Evolutionary conservation across 768 basidiomycete genomes (phyloP).

Genomic region (Trametes cinnabarina): DNA sequence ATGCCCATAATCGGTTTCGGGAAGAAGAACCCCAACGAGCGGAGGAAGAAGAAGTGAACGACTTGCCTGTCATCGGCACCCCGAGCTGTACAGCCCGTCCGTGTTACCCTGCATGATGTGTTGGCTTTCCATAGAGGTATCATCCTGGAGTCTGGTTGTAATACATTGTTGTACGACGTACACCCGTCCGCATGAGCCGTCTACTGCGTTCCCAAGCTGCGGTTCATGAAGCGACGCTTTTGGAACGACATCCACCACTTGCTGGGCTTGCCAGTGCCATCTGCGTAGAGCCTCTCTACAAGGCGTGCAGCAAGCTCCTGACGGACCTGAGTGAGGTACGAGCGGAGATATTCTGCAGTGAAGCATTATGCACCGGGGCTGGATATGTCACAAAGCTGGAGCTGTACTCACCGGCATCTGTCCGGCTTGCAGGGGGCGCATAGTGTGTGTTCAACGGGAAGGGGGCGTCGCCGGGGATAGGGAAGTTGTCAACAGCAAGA

Average conservation of each 20-base stretch:
- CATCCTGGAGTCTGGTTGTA: conserved; percentile 21
- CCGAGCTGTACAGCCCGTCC: neutral
- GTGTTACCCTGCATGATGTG: neutral
- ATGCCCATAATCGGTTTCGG: conserved; percentile 89
- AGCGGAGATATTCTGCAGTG: conserved; percentile 74
- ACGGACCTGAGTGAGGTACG: conserved; percentile 89
- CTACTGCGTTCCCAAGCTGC: conserved; percentile 68
- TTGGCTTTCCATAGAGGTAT: conserved; percentile 15
- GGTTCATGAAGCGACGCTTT: conserved; percentile 95
- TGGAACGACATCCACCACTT: conserved; percentile 99
- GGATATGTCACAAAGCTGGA: neutral
- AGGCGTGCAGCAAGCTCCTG: conserved; percentile 88
- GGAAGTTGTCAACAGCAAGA: conserved; percentile 88
- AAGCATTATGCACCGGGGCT: neutral
- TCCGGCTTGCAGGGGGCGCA: conserved; percentile 68
- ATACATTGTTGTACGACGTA: conserved; percentile 25
- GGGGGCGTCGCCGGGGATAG: conserved; percentile 93
- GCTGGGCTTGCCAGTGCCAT: conserved; percentile 91
- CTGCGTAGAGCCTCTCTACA: conserved; percentile 86
- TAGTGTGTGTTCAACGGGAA: conserved; percentile 94
- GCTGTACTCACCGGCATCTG: conserved; percentile 69
- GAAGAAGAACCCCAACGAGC: conserved; percentile 86
- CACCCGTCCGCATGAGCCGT: conserved; percentile 8
- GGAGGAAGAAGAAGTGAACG: conserved; percentile 50
- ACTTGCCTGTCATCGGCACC: neutral